Conservation (phyloP, 116 monocot genomes). For the Posidonia oceanica region DNA sequence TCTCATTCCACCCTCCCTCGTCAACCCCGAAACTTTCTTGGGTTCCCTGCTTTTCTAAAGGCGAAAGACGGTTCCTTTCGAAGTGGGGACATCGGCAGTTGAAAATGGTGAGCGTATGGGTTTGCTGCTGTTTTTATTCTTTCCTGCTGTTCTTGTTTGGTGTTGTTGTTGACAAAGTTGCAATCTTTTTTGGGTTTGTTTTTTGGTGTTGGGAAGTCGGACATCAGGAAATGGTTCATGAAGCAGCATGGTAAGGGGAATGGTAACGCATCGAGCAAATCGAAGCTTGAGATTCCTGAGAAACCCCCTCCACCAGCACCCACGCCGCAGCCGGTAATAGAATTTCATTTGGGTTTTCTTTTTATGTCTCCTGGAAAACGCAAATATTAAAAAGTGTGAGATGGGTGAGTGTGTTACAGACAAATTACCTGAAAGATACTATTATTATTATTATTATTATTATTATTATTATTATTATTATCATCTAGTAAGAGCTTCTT, state of each 20-base stretch:
- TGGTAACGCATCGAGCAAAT: conserved; percentile 17
- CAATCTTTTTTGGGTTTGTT: background rate
- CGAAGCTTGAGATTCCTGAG: conserved; percentile 9
- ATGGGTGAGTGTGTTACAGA: no score
- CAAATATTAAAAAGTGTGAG: background rate
- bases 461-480: background rate
- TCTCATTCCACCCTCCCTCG: background rate
- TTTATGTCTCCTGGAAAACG: background rate
- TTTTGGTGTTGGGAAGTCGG: conserved; percentile 31
- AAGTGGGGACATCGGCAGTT: background rate
- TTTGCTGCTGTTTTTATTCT: background rate
- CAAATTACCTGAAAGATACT: no score
- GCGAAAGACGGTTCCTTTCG: background rate
- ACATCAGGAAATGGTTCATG: conserved; percentile 98
- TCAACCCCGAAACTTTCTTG: background rate
- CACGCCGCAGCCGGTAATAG: conserved; percentile 8
- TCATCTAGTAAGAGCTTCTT: background rate
- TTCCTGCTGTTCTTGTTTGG: background rate
- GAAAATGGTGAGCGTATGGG: background rate
- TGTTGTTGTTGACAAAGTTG: conserved; percentile 3
- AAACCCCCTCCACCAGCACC: conserved; percentile 7
- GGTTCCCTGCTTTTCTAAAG: background rate
- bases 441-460: background rate
- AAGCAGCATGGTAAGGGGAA: conserved; percentile 82
- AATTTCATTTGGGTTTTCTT: background rate